phyloP scores from a whole-genome alignment of 148 eudicot genomes.

The Spergularia bocconei region DNA sequence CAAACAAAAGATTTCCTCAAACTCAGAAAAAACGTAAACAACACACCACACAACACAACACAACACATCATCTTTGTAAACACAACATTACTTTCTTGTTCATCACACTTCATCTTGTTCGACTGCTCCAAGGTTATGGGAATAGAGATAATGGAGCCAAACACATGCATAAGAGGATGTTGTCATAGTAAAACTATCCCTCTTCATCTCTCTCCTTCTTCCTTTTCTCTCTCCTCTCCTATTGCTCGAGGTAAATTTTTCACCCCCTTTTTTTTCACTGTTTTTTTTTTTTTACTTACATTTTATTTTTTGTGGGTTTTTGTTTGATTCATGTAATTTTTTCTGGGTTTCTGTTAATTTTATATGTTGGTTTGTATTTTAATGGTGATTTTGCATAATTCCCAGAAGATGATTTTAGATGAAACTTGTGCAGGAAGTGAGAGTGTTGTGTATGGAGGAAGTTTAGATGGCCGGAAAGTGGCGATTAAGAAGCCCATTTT shows the following conservation, averaged over 20 bases:
- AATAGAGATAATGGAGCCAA: constrained; percentile 55
- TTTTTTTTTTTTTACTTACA: background rate
- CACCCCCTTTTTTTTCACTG: background rate
- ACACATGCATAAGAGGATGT: constrained; percentile 83
- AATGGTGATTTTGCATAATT: background rate
- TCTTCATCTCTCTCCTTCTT: constrained; percentile 73
- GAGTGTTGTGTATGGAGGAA: constrained; percentile 85
- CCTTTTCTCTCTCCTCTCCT: constrained; percentile 57
- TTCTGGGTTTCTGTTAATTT: background rate
- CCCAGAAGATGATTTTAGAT: background rate
- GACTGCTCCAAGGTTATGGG: constrained; percentile 32
- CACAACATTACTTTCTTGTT: too few species aligned
- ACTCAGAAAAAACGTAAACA: too few species aligned
- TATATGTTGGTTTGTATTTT: background rate
- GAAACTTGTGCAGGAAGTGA: constrained; percentile 56
- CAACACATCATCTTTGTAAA: too few species aligned
- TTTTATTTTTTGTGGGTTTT: background rate
- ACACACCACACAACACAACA: too few species aligned
- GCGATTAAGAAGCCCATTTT: constrained; percentile 85
- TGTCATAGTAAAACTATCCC: constrained; percentile 79
- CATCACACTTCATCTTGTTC: too few species aligned
- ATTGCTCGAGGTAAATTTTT: constrained; percentile 63
- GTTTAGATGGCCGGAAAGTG: constrained; percentile 60
- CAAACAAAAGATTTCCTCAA: too few species aligned
- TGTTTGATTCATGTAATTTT: background rate